Evolutionary conservation across 2,329 filamentous ascomycete species (phyloP).

Genomic region (Fusarium bulbicola): DNA sequence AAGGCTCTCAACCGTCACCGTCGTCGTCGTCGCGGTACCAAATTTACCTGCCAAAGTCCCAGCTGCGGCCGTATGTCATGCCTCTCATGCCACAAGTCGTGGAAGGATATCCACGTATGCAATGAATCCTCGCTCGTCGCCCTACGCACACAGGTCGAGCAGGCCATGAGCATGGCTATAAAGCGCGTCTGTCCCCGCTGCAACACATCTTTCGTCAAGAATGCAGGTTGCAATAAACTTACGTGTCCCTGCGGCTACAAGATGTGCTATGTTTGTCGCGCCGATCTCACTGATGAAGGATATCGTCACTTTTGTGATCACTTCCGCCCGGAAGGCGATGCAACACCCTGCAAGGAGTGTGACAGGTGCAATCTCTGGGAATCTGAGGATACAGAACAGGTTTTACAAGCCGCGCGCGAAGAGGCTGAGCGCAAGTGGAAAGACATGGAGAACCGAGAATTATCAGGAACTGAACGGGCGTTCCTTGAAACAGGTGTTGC

Average conservation of each 20-base stretch:
- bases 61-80: conserved; percentile 78
- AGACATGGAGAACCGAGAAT: conserved; percentile 67
- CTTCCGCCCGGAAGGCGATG: conserved; percentile 83
- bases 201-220: conserved; percentile 92
- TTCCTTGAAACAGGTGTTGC: conserved; percentile 65
- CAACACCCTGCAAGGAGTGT: conserved; percentile 78
- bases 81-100: conserved; percentile 81
- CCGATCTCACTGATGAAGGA: conserved; percentile 76
- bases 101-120: conserved; percentile 90
- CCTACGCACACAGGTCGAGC: conserved; percentile 88
- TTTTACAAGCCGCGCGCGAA: conserved; percentile 73
- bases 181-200: conserved; percentile 95
- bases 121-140: conserved; percentile 84
- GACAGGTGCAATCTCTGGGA: conserved; percentile 83
- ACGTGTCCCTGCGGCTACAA: conserved; percentile 95
- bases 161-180: conserved; percentile 90
- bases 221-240: conserved; percentile 94
- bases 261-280: conserved; percentile 97
- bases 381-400: conserved; percentile 75
- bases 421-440: conserved; percentile 78
- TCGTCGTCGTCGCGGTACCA: conserved; percentile 75
- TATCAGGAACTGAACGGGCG: conserved; percentile 63
- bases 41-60: conserved; percentile 79
- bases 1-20: conserved; percentile 73
- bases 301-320: conserved; percentile 97